phyloP scores from a whole-genome alignment of 768 basidiomycete species.

The Russula virescens region DNA sequence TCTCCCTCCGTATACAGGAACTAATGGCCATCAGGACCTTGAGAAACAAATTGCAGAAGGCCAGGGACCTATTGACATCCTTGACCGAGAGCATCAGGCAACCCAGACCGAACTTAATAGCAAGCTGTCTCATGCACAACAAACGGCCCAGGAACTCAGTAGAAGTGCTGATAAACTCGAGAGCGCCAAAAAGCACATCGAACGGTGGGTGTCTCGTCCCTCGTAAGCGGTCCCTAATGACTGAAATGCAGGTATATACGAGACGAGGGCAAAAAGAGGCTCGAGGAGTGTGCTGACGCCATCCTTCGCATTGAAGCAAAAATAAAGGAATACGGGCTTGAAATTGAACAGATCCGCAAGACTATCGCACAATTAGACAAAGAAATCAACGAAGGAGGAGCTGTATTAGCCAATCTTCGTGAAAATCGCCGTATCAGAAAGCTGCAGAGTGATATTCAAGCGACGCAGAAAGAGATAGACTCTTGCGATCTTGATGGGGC shows the following conservation, averaged over 20 bases:
- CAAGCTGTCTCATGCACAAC: slow-evolving; percentile 49
- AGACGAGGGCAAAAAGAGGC: slow-evolving; percentile 53
- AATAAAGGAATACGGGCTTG: slow-evolving; percentile 38
- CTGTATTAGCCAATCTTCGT: slow-evolving; percentile 61
- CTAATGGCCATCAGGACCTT: slow-evolving; percentile 43
- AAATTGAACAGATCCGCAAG: slow-evolving; percentile 38
- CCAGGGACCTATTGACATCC: slow-evolving; percentile 56
- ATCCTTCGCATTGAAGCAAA: slow-evolving; percentile 45
- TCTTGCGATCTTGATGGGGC: slow-evolving; percentile 79
- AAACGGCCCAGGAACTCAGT: slow-evolving; percentile 57
- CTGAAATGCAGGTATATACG: slow-evolving; percentile 56
- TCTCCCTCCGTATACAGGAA: not conserved
- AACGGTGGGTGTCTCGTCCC: slow-evolving; percentile 43
- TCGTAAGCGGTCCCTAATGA: not conserved
- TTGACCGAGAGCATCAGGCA: slow-evolving; percentile 51
- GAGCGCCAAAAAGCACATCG: slow-evolving; percentile 54
- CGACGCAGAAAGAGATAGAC: slow-evolving; percentile 66
- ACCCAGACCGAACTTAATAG: slow-evolving; percentile 45
- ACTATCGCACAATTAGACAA: slow-evolving; percentile 58
- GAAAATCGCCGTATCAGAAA: slow-evolving; percentile 80
- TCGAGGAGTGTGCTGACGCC: slow-evolving; percentile 53
- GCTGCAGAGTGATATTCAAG: slow-evolving; percentile 57
- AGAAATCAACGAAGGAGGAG: slow-evolving; percentile 73
- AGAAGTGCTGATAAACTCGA: slow-evolving; percentile 57
- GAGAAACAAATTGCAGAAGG: slow-evolving; percentile 56